phyloP scores from a whole-genome alignment of 1,284 basidiomycete genomes.

The Coniferiporia weirii region DNA sequence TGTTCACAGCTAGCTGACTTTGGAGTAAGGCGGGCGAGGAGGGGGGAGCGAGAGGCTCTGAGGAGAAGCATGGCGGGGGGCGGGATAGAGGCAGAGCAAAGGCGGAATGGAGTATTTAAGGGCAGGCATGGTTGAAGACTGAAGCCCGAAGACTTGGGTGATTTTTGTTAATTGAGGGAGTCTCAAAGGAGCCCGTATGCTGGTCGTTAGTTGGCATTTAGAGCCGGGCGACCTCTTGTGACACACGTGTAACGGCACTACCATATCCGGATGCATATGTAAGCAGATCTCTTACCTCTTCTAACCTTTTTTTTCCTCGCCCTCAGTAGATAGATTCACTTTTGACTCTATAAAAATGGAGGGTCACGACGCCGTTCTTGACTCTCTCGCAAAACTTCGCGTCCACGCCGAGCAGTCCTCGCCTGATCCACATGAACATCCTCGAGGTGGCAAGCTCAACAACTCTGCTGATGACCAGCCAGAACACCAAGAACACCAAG shows the following conservation, averaged over 20 bases:
- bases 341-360: conserved; percentile 3
- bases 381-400: conserved; percentile 16
- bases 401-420: conserved; percentile 11
- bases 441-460: conserved; percentile 9
- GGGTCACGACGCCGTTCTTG: conserved; percentile 12
- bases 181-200: not conserved
- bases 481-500: not conserved
- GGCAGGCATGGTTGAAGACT: not conserved
- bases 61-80: conserved; percentile 9
- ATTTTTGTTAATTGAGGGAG: not conserved
- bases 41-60: conserved; percentile 10
- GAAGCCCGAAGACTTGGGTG: not conserved
- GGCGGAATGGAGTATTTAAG: conserved; percentile 5
- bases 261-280: not conserved
- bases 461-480: conserved; percentile 1
- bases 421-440: conserved; percentile 9
- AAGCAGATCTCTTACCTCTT: not conserved
- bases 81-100: not conserved
- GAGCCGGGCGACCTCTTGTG: no score
- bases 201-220: not conserved
- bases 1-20: not conserved
- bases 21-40: conserved; percentile 4
- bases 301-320: conserved; percentile 6
- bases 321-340: not conserved
- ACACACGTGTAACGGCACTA: no score